Base-by-base conservation (phyloP, 1,284 basidiomycete genomes). In the Prillingera fragicola region DNA sequence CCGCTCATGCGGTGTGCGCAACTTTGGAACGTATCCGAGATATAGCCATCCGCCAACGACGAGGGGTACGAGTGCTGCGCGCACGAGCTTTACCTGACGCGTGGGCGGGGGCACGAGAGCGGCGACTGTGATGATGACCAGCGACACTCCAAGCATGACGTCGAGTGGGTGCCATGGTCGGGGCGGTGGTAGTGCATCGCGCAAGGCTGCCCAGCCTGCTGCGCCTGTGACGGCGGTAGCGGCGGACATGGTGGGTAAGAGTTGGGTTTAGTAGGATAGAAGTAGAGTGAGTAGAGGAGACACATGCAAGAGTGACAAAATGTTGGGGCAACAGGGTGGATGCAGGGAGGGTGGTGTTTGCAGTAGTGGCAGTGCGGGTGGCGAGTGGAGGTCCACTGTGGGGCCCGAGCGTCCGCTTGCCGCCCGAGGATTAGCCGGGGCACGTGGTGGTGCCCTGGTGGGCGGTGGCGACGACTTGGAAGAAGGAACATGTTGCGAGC, bases 21-120 rank as follows among this genome's bases (percentile, higher is more conserved):
- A 33, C 5, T 51, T 24, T 1, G 54, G 25, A 14, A 50, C 46
- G 8, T 50, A 50, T 2, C 43, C 46, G 22, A 56, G 32, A 26
- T 54, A 60, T 4, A 45, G 17, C 45, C 50, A 63, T 0, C 45
- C 32, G 0, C 19, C 26, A 21, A 38, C 36, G 15, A 55, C 42
- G 14, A 62, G 1, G 3, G 63, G 63, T 0, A 57, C 46, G 1
- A 52, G 38, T 2, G 44, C 55, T 0, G 54, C 51, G 15, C 65
- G 55, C n/a, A 58, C 33, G 8, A 63, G 35, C n/a, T 48, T 53
- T 50, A 60, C 64, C 9, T 43, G 13, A 2, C 26, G 51, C 5
- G 59, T 62, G 8, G 52, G 48, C 1, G 57, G 50, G 6, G 55
- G 40, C 4, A 59, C 36, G n/a, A 60, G 51, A 6, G 48, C 34